A percentile compares a stretch with the other conserved stretches of the same genome.
Conservation (phyloP, 345 rosid genomes). For the Raphanus raphanistrum region DNA sequence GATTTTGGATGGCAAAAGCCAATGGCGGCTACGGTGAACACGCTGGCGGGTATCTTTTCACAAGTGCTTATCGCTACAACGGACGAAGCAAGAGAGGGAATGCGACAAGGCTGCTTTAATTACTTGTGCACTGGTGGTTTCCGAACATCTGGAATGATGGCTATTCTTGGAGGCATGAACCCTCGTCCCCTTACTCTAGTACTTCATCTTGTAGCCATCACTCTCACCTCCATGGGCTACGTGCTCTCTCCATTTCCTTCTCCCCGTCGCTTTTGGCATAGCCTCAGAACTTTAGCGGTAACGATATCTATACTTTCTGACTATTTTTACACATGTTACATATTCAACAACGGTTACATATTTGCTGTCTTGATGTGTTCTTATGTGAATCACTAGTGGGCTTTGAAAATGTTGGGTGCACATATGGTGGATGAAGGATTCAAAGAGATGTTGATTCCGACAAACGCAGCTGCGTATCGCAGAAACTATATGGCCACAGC, state of each 20-base stretch:
- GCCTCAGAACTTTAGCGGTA: slow-evolving; percentile 34
- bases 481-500: slow-evolving; percentile 17
- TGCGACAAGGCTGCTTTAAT: slow-evolving; percentile 40
- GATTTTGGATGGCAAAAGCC: slow-evolving; percentile 31
- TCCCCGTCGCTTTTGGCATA: slow-evolving; percentile 40
- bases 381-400: slow-evolving; percentile 34
- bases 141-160: slow-evolving; percentile 26
- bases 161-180: slow-evolving; percentile 42
- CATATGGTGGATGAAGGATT: slow-evolving; percentile 51
- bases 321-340: neutral
- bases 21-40: slow-evolving; percentile 44
- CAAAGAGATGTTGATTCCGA: slow-evolving; percentile 47
- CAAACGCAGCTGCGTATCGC: slow-evolving; percentile 30
- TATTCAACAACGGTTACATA: neutral
- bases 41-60: slow-evolving; percentile 32
- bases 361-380: neutral
- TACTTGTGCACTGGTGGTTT: slow-evolving; percentile 34
- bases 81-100: slow-evolving; percentile 40
- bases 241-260: slow-evolving; percentile 43
- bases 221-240: slow-evolving; percentile 34
- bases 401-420: slow-evolving; percentile 44
- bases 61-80: slow-evolving; percentile 32
- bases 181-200: slow-evolving; percentile 32
- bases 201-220: slow-evolving; percentile 38
- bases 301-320: neutral